Base-by-base conservation (phyloP, 2,329 filamentous ascomycete species). In the Teratosphaeriaceae sp. region DNA sequence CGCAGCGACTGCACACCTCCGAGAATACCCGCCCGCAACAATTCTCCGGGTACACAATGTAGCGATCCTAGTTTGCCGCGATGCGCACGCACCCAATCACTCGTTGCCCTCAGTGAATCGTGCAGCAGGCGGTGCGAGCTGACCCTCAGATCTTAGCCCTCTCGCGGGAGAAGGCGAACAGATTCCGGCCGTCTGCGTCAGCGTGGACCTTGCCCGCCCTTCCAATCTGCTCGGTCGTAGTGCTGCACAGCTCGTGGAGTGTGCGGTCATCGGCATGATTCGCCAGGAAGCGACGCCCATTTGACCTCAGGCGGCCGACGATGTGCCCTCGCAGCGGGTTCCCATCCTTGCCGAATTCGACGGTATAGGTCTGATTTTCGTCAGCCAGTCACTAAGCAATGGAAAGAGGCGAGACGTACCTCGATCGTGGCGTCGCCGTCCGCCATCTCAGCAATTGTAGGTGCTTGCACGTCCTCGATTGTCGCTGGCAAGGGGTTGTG, bases 211-310 rank as follows among this genome's bases (percentile, higher is more conserved):
- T 67, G 1, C 75, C 75, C 8, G 40, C 57, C 47, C 64, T 64
- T 2, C 75, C 75, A 41, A 79, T 66, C 8, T 68, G 67, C 53
- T 79, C 75, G 3, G 60, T 60, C 1, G 53, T 51, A 12, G 53
- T 61, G 43, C 66, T 70, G 1, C 66, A 63, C 45, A 79, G 62
- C 26, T 66, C 58, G 19, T 57, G 50, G 46, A 79, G 51, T 1
- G 75, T 77, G 9, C 49, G 51, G 19, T 68, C 67, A 60, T 79
- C 72, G 0, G 62, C 74, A 56, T 77, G 68, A 48, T 80, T 80
- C 1, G 78, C 76, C 3, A 81, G 46, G 49, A 81, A 79, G 0
- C 78, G 66, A 42, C 69, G 63, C 1, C 65, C 65, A 42, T 62
- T 70, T 1, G 50, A 54, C 40, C 61, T 68, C 43, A 82, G 49